Evolutionary conservation across 164 flowering plant species (phyloP).

Genomic region (Echeveria elegans): DNA sequence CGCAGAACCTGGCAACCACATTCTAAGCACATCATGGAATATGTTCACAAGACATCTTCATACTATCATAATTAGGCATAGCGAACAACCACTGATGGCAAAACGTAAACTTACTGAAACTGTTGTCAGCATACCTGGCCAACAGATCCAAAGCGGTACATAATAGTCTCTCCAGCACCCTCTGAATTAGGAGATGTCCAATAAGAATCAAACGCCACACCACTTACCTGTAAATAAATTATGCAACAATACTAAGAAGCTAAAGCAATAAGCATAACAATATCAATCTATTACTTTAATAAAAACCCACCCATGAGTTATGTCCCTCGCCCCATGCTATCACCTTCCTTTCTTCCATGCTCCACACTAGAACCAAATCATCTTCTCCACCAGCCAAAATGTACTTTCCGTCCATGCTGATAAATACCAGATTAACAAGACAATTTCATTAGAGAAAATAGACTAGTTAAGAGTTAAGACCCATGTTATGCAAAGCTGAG

Average conservation of each 20-base stretch:
- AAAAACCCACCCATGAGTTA: slow-evolving; percentile 79
- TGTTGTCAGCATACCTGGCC: slow-evolving; percentile 63
- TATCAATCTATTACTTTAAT: not conserved
- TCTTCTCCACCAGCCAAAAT: slow-evolving; percentile 97
- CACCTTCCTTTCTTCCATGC: slow-evolving; percentile 93
- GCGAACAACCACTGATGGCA: not conserved
- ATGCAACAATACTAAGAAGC: slow-evolving; percentile 3
- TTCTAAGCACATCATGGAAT: not conserved
- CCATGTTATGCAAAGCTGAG: not conserved
- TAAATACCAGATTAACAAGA: not conserved
- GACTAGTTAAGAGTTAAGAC: not conserved
- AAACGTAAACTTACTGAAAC: not conserved
- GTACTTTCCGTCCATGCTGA: slow-evolving; percentile 88
- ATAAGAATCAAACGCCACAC: slow-evolving; percentile 92
- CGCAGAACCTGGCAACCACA: too few species aligned
- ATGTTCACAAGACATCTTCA: too few species aligned
- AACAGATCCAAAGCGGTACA: slow-evolving; percentile 98
- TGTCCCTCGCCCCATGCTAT: slow-evolving; percentile 99
- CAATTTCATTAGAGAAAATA: not conserved
- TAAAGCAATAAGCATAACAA: not conserved
- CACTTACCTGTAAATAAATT: slow-evolving; percentile 70
- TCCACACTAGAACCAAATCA: slow-evolving; percentile 96
- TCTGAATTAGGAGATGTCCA: slow-evolving; percentile 89
- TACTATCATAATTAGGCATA: too few species aligned
- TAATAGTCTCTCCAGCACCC: slow-evolving; percentile 55